These are phyloP conservation scores for Trifolium fragiferum DNA, from an alignment of 306 rosid genomes.

Conservation along the genomic window DNA sequence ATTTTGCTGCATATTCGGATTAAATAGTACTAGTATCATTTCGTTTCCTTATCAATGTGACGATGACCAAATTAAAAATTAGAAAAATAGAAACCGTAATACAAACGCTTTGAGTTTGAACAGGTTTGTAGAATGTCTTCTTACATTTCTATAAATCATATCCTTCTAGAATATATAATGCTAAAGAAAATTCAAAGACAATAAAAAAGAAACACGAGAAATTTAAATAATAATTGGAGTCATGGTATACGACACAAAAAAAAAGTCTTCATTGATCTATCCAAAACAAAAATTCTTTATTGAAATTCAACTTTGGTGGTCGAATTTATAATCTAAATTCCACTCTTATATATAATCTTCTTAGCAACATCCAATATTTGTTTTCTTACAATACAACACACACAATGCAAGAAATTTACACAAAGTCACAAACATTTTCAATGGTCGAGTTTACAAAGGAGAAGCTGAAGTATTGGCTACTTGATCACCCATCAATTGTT, in stretches of 20 bases:
- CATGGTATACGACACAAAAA: conserved; percentile 4
- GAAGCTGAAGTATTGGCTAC: conserved; percentile 51
- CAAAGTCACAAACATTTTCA: conserved; percentile 1
- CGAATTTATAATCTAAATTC: conserved; percentile 30
- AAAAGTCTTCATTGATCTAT: background rate
- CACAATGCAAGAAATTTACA: conserved; percentile 32
- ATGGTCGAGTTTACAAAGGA: conserved; percentile 8
- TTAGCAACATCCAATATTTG: background rate
- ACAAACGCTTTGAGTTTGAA: conserved; percentile 27
- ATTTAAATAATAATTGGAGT: conserved; percentile 8
- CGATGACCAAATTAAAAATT: background rate
- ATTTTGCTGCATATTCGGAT: background rate
- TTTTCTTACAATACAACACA: background rate
- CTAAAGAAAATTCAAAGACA: conserved; percentile 12
- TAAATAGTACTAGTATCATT: background rate
- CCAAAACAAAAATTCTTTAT: background rate
- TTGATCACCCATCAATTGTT: conserved; percentile 61
- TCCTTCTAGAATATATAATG: conserved; percentile 40
- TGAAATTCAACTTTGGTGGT: conserved; percentile 30
- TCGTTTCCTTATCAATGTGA: conserved; percentile 30
- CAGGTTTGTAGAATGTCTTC: background rate
- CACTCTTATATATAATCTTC: conserved; percentile 3
- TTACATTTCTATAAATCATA: background rate
- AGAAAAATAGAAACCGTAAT: conserved; percentile 10
- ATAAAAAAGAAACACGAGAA: background rate